Conservation (phyloP, 768 basidiomycete genomes). For the Dioszegia crocea region DNA sequence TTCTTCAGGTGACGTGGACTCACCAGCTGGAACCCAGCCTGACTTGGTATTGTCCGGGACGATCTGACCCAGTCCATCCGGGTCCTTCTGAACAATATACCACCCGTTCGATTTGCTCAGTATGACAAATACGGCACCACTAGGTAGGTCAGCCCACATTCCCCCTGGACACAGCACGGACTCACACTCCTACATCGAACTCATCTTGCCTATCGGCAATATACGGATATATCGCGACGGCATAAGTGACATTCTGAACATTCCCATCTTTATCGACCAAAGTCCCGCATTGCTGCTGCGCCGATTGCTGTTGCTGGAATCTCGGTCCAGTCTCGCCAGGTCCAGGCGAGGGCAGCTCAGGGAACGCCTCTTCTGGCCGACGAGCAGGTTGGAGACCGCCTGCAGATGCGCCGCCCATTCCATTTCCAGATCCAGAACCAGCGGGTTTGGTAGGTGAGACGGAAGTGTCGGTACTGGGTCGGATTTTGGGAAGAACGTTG, state of each 20-base stretch:
- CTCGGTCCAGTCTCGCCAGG: constrained; percentile 20
- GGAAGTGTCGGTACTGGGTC: constrained; percentile 25
- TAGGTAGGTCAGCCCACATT: constrained; percentile 44
- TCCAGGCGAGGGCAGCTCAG: constrained; percentile 47
- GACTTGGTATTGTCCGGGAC: constrained; percentile 72
- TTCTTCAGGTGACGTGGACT: constrained; percentile 13
- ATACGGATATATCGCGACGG: constrained; percentile 97
- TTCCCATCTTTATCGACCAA: constrained; percentile 52
- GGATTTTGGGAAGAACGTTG: constrained; percentile 32
- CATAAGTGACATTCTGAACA: constrained; percentile 66
- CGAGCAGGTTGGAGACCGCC: constrained; percentile 21
- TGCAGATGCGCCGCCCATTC: not conserved
- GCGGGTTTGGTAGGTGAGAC: constrained; percentile 31
- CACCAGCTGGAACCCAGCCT: constrained; percentile 94
- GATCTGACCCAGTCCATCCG: constrained; percentile 72
- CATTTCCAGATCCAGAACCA: too few relatives aligned
- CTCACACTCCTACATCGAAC: constrained; percentile 93
- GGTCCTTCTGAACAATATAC: constrained; percentile 98
- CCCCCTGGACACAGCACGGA: constrained; percentile 12
- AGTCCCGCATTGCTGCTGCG: constrained; percentile 29
- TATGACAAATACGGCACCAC: constrained; percentile 90
- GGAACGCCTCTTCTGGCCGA: constrained; percentile 36
- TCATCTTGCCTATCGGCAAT: constrained; percentile 98
- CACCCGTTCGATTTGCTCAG: constrained; percentile 91
- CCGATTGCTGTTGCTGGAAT: constrained; percentile 1